These are phyloP conservation scores for Yarrowia divulgata DNA, from an alignment of 805 yeast genomes.

Conservation along the genomic window DNA sequence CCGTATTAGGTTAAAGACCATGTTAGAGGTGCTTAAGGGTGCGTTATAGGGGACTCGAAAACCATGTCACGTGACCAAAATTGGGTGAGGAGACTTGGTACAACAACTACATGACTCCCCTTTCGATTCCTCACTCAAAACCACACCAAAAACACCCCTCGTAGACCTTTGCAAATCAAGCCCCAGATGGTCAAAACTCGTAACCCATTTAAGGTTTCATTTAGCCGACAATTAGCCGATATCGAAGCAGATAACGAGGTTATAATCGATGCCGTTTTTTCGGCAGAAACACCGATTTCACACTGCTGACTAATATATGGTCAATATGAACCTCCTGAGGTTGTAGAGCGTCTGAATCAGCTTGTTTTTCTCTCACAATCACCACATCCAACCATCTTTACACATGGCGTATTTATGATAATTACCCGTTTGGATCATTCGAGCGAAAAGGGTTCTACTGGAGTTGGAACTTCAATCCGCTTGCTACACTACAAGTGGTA, in stretches of 20 bases:
- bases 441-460: background rate
- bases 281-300: too few relatives aligned
- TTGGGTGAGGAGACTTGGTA: too few relatives aligned
- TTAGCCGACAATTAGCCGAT: background rate
- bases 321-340: background rate
- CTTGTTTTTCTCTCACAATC: background rate
- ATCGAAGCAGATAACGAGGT: constrained; percentile 1
- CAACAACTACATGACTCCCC: too few relatives aligned
- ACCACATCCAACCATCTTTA: background rate
- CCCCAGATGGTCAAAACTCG: background rate
- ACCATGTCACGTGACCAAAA: too few relatives aligned
- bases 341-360: too few relatives aligned
- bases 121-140: too few relatives aligned
- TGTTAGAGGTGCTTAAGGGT: too few relatives aligned
- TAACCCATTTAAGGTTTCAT: background rate
- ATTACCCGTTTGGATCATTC: background rate
- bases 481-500: background rate
- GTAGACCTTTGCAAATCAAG: too few relatives aligned
- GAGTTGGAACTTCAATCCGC: background rate
- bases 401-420: background rate
- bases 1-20: too few relatives aligned
- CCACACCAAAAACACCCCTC: too few relatives aligned
- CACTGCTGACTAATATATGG: background rate
- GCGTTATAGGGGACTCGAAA: too few relatives aligned
- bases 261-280: background rate